These are phyloP conservation scores for Aspergillus aculeatinus DNA, from an alignment of 2,329 filamentous ascomycete species.

Conservation along the genomic window DNA sequence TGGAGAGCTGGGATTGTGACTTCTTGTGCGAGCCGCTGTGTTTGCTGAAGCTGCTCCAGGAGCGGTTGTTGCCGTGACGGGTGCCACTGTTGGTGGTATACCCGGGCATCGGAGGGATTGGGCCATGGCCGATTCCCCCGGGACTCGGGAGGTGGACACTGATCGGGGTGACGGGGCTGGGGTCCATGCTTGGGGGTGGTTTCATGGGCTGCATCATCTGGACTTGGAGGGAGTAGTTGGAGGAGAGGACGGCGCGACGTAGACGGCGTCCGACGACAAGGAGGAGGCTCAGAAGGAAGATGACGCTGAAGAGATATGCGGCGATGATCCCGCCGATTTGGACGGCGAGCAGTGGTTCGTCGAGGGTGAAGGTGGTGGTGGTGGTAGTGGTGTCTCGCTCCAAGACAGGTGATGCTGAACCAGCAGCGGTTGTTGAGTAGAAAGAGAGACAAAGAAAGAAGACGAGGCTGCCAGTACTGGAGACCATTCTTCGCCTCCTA, in stretches of 20 bases:
- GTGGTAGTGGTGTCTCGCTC: constrained; percentile 3
- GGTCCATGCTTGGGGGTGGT: constrained; percentile 29
- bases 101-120: constrained; percentile 30
- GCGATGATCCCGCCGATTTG: constrained; percentile 82
- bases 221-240: constrained; percentile 53
- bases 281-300: constrained; percentile 68
- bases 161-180: constrained; percentile 37
- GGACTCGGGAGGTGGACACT: constrained; percentile 36
- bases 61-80: constrained; percentile 25
- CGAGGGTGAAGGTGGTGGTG: constrained; percentile 43
- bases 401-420: constrained; percentile 13
- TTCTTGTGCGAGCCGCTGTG: neutral
- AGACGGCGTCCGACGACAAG: constrained; percentile 61
- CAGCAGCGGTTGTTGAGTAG: constrained; percentile 10
- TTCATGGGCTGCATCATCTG: constrained; percentile 55
- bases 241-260: constrained; percentile 52
- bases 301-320: constrained; percentile 75
- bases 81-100: too few relatives aligned
- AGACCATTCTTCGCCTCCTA: neutral
- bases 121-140: constrained; percentile 42
- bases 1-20: constrained; percentile 18
- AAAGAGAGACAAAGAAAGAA: neutral
- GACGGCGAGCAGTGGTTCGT: constrained; percentile 68
- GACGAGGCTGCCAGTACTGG: neutral
- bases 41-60: constrained; percentile 48